phyloP scores from a whole-genome alignment of 352 stramenopile species.

The Plasmopara muralis region DNA sequence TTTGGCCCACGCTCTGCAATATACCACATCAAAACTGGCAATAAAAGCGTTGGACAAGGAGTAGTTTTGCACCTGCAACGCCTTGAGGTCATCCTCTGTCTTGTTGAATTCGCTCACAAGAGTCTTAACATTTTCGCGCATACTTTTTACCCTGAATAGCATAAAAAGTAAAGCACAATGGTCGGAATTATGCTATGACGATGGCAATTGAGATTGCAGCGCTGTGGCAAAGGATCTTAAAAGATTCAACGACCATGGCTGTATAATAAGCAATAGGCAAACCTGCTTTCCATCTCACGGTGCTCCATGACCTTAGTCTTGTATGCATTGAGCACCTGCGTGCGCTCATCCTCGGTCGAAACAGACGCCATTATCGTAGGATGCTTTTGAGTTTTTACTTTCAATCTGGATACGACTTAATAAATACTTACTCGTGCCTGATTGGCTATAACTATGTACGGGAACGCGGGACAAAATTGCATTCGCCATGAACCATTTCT shows the following conservation, averaged over 20 bases:
- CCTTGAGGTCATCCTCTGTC: constrained; percentile 98
- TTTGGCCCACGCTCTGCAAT: constrained; percentile 95
- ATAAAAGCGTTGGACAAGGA: not conserved
- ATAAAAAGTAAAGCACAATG: constrained; percentile 3
- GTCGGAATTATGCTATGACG: constrained; percentile 3
- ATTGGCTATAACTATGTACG: no score
- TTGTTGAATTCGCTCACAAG: constrained; percentile 97
- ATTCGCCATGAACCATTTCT: constrained; percentile 39
- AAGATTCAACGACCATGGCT: not conserved
- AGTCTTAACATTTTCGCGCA: constrained; percentile 94
- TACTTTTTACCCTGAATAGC: constrained; percentile 88
- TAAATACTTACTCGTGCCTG: no score
- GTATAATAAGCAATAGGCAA: constrained; percentile 16
- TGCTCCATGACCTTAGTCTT: constrained; percentile 96
- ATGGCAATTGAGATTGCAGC: constrained; percentile 12
- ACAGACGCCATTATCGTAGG: constrained; percentile 66
- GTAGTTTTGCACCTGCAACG: constrained; percentile 56
- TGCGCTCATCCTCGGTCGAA: constrained; percentile 77
- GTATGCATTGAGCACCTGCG: constrained; percentile 93
- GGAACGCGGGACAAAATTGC: not conserved
- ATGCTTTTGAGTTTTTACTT: constrained; percentile 13
- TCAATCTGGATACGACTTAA: not conserved
- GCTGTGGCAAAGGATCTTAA: not conserved
- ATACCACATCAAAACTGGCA: constrained; percentile 10
- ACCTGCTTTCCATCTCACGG: constrained; percentile 93